Evolutionary conservation across 2,329 filamentous ascomycete species (phyloP), one percentile per base, ranked within the genome.

Genomic region (Escovopsis sp.): DNA sequence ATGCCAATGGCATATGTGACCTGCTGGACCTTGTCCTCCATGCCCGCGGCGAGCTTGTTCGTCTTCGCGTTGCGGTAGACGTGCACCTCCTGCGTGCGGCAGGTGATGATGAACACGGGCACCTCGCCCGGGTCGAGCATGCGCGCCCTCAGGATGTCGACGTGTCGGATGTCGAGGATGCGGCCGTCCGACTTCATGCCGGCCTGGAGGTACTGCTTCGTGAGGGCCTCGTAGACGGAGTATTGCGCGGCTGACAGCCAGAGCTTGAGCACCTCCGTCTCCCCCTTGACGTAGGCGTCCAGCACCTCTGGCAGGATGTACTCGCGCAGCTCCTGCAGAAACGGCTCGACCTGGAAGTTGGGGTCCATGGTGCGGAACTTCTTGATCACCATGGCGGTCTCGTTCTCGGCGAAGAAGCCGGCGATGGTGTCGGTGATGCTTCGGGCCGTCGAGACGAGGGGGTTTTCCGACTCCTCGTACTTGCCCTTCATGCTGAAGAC

Each of bases 1-100:
- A 98, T 83, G 53, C 91, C 91, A 52, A 98, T 96, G 48, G 89
- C 91, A 57, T 98, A 98, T 2, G 91, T 96, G 51, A 98, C 91
- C 51, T 94, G 79, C 65, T 98, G 91, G 20, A 98, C 91, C 66
- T 88, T 93, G 65, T 98, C 91, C 63, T 98, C 91, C 87, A 95
- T 96, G 35, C 91, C 91, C 11, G 89, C 89, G 3, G 89, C 88
- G 38, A 98, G 75, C 61, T 95, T 72, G 48, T 81, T 81, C 1
- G 81, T 81, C 72, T 98, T 96, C 44, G 81, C 79, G 50, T 96
- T 94, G 47, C 84, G 77, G 68, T 95, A 98, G 13, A 96, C 88
- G 58, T 98, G 91, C 10, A 98, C 88, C 64, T 98, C 91, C 60
- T 98, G 91, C 10, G 91, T 95, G 49, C 91, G 75, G 67, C 87